These are phyloP conservation scores for Daldinia bambusicola DNA, from an alignment of 495 filamentous ascomycete genomes.

Conservation along the genomic window DNA sequence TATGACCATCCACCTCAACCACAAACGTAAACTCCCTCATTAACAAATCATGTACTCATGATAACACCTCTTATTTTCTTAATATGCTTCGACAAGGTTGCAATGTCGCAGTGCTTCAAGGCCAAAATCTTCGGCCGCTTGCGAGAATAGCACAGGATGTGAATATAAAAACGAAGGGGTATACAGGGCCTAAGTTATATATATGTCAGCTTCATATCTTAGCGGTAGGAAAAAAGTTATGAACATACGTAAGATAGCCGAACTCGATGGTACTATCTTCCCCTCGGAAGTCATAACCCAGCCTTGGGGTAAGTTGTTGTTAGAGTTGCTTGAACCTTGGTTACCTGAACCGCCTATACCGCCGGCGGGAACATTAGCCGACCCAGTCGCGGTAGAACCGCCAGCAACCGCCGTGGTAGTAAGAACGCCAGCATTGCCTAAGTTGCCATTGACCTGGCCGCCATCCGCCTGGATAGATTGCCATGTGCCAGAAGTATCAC, in stretches of 20 bases:
- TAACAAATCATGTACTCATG: not conserved
- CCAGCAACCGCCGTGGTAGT: slow-evolving; percentile 57
- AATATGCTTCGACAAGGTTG: not conserved
- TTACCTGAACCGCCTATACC: slow-evolving; percentile 69
- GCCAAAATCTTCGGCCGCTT: slow-evolving; percentile 38
- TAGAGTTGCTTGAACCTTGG: slow-evolving; percentile 28
- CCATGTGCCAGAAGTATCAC: slow-evolving; percentile 79
- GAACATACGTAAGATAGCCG: slow-evolving; percentile 60
- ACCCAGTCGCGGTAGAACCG: slow-evolving; percentile 51
- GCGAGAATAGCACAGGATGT: slow-evolving; percentile 37
- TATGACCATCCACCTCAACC: not conserved
- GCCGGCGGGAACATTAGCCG: slow-evolving; percentile 63
- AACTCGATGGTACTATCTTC: slow-evolving; percentile 70
- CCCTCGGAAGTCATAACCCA: slow-evolving; percentile 79
- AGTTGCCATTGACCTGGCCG: slow-evolving; percentile 69
- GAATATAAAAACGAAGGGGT: slow-evolving; percentile 21
- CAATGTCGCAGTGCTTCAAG: slow-evolving; percentile 27
- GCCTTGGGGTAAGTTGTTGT: slow-evolving; percentile 56
- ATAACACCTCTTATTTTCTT: not conserved
- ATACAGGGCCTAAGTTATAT: slow-evolving; percentile 34
- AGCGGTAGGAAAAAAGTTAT: not conserved
- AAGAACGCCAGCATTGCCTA: slow-evolving; percentile 59
- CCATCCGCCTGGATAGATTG: slow-evolving; percentile 65
- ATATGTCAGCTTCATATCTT: slow-evolving; percentile 20
- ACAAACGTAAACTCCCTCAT: not conserved